These are phyloP conservation scores for Saccharomyces hybrid DNA, from an alignment of 1,139 yeast genomes.

Conservation along the genomic window DNA sequence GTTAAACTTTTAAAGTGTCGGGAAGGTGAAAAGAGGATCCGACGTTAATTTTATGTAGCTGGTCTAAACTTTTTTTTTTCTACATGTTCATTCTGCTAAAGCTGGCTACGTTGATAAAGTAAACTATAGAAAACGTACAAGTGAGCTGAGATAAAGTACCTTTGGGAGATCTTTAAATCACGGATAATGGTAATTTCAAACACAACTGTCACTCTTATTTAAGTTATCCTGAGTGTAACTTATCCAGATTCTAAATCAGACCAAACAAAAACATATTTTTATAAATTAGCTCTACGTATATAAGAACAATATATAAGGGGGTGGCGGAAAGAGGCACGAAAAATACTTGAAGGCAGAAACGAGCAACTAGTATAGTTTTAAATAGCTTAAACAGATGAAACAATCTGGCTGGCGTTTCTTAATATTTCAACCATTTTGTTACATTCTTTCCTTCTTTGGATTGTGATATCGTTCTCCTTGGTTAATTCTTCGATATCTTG, in stretches of 20 bases:
- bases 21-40: too few species aligned
- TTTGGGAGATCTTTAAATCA: too few species aligned
- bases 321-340: neutral
- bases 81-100: too few species aligned
- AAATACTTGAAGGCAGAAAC: neutral
- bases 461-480: constrained; percentile 86
- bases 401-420: constrained; percentile 84
- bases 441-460: constrained; percentile 92
- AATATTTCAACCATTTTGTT: constrained; percentile 89
- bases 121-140: too few species aligned
- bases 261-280: neutral
- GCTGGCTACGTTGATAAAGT: too few species aligned
- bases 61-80: too few species aligned
- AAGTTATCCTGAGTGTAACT: too few species aligned
- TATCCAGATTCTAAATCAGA: neutral
- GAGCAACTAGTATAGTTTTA: neutral
- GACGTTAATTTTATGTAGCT: too few species aligned
- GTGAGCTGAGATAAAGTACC: too few species aligned
- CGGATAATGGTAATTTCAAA: too few species aligned
- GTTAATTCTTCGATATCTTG: constrained; percentile 71
- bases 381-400: constrained; percentile 59
- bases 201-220: too few species aligned
- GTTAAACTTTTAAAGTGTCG: too few species aligned
- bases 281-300: neutral
- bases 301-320: neutral